Evolutionary conservation across 306 rosid species (phyloP).

Genomic region (Cucumis cinereus): DNA sequence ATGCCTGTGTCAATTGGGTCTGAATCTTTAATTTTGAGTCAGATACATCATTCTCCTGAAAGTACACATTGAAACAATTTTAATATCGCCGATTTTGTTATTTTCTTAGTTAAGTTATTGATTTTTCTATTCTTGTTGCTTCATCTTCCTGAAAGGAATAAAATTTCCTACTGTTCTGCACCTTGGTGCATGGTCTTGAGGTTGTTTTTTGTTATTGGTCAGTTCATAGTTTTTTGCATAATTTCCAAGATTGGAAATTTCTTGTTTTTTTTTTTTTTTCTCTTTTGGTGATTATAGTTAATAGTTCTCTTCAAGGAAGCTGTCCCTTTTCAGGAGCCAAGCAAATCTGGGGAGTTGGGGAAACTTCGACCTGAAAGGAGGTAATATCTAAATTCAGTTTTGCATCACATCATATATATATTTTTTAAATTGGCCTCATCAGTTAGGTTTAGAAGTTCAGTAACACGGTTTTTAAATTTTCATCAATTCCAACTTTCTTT

Average conservation of each 20-base stretch:
- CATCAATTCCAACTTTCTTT: neutral
- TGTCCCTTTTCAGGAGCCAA: neutral
- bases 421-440: neutral
- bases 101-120: constrained; percentile 16
- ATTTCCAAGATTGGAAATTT: neutral
- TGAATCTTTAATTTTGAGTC: constrained; percentile 96
- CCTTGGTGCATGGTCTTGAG: neutral
- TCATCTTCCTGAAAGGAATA: constrained; percentile 5
- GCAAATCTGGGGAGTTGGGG: neutral
- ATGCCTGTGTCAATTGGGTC: constrained; percentile 88
- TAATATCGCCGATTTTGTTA: constrained; percentile 27
- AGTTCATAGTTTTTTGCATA: neutral
- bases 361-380: neutral
- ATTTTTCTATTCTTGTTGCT: neutral
- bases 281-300: neutral
- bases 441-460: neutral
- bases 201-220: neutral
- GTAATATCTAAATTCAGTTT: neutral
- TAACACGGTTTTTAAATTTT: neutral
- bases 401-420: neutral
- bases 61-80: constrained; percentile 99
- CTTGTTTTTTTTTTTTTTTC: too few species aligned
- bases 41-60: constrained; percentile 99
- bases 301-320: neutral
- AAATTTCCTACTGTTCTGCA: constrained; percentile 8